These are phyloP conservation scores for Fagus crenata DNA, from an alignment of 306 rosid genomes.

Conservation along the genomic window DNA sequence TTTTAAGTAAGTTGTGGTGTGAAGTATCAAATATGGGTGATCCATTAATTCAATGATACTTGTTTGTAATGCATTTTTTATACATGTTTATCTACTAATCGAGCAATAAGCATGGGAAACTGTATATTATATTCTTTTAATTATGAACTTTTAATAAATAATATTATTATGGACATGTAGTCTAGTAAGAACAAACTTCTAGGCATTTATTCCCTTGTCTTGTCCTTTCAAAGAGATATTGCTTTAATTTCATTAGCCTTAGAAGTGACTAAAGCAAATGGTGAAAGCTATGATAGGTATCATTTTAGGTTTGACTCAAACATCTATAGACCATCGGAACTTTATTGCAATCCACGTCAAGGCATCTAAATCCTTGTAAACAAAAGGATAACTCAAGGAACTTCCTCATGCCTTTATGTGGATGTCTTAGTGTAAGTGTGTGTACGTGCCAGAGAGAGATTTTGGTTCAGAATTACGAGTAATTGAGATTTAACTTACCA, in stretches of 20 bases:
- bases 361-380: neutral
- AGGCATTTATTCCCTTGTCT: conserved; percentile 29
- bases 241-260: conserved; percentile 37
- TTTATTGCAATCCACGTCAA: neutral
- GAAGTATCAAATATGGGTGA: too few relatives aligned
- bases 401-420: neutral
- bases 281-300: conserved; percentile 14
- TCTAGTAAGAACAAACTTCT: conserved; percentile 43
- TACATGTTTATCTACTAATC: too few relatives aligned
- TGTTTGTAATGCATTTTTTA: too few relatives aligned
- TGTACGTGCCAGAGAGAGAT: neutral
- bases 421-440: neutral
- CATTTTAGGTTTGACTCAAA: conserved; percentile 17
- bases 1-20: too few relatives aligned
- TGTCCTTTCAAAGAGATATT: conserved; percentile 36
- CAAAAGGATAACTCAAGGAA: neutral
- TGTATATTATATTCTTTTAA: conserved; percentile 3
- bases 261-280: conserved; percentile 27
- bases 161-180: conserved; percentile 27
- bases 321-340: neutral
- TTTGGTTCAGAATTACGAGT: neutral
- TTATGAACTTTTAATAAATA: too few relatives aligned
- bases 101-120: neutral
- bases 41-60: too few relatives aligned
- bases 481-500: conserved; percentile 57